Evolutionary conservation across 768 basidiomycete species (phyloP).

Genomic region (Clavulina sp.): DNA sequence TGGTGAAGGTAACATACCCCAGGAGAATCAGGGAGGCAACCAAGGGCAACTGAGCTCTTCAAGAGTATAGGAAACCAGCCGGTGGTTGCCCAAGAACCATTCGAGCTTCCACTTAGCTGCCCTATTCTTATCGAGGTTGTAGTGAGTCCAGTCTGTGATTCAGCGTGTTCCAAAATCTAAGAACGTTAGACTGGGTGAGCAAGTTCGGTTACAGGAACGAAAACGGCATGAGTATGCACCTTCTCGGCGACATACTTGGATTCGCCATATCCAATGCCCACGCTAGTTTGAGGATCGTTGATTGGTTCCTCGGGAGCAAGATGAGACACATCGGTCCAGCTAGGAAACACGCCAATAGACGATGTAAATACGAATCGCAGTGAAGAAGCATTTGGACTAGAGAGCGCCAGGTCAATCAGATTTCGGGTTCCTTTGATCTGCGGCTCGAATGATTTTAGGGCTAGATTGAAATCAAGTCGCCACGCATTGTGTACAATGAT

Average conservation of each 20-base stretch:
- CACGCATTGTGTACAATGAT: no score
- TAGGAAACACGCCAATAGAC: slow-evolving; percentile 5
- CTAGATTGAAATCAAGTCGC: slow-evolving; percentile 10
- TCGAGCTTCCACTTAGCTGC: slow-evolving; percentile 20
- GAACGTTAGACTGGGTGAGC: no score
- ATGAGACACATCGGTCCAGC: not conserved
- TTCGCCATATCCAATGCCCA: slow-evolving; percentile 4
- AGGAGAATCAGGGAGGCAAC: not conserved
- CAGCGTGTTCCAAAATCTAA: slow-evolving; percentile 22
- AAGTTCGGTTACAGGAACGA: no score
- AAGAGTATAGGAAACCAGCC: slow-evolving; percentile 26
- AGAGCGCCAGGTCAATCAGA: slow-evolving; percentile 9
- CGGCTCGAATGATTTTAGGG: slow-evolving; percentile 1
- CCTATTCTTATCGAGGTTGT: slow-evolving; percentile 24
- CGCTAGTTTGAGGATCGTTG: not conserved
- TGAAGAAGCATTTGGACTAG: slow-evolving; percentile 1
- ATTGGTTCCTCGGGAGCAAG: slow-evolving; percentile 5
- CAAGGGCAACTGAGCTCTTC: no score
- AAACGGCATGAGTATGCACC: no score
- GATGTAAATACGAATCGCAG: slow-evolving; percentile 8
- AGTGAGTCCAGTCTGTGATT: slow-evolving; percentile 16
- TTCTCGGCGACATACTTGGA: slow-evolving; percentile 23
- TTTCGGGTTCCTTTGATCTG: slow-evolving; percentile 6
- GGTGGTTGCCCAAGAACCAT: slow-evolving; percentile 24
- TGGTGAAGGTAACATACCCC: not conserved